A percentile compares a stretch with the other conserved stretches of the same genome.
Conservation (phyloP, 495 filamentous ascomycete species). For the Staphylotrichum longicolle region DNA sequence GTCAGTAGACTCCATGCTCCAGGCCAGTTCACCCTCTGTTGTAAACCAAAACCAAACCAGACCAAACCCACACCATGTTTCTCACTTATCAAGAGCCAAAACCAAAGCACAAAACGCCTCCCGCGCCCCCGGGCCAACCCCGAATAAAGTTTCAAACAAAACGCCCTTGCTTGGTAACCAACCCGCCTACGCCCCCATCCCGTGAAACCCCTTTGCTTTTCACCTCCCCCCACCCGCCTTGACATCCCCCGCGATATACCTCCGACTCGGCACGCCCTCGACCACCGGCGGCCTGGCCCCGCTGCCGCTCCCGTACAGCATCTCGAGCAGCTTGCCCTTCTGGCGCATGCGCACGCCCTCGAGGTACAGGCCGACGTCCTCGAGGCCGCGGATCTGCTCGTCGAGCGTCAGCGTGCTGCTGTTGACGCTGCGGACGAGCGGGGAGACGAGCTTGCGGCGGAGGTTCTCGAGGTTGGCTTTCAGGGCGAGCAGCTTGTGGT, state of each 20-base stretch:
- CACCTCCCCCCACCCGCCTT: conserved; percentile 1
- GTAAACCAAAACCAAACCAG: background rate
- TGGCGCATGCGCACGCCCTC: conserved; percentile 69
- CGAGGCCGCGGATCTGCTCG: conserved; percentile 78
- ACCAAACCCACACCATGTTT: background rate
- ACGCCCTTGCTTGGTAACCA: background rate
- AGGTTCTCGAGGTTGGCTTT: conserved; percentile 79
- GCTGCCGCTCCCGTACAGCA: conserved; percentile 60
- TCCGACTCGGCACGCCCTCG: conserved; percentile 5
- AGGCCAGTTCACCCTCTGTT: conserved; percentile 3
- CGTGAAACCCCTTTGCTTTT: too few relatives aligned
- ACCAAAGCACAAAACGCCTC: background rate
- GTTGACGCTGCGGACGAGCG: conserved; percentile 69
- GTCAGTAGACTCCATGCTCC: conserved; percentile 2
- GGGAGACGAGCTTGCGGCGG: conserved; percentile 73
- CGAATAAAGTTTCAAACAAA: background rate
- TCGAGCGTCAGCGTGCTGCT: conserved; percentile 68
- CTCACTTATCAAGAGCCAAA: background rate
- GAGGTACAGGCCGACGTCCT: conserved; percentile 73
- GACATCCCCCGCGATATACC: conserved; percentile 12
- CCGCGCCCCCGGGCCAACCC: background rate
- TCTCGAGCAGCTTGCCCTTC: conserved; percentile 79
- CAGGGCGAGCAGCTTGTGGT: conserved; percentile 70
- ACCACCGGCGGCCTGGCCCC: background rate
- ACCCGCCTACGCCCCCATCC: background rate